Conservation (phyloP, 257 asterid genomes). For the Nyctanthes arbortristis region DNA sequence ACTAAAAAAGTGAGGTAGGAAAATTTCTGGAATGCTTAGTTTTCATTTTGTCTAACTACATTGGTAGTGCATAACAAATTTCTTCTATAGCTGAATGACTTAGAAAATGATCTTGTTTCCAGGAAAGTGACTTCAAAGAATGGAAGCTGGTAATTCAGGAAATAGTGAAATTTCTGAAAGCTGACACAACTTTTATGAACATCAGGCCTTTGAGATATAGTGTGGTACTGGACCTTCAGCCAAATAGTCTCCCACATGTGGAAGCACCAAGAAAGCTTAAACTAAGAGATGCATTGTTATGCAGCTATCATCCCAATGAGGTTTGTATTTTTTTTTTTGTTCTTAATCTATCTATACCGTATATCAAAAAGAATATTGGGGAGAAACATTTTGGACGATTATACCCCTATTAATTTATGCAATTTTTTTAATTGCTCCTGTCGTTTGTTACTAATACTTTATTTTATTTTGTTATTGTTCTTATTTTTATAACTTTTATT, state of each 20-base stretch:
- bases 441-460: too few relatives aligned
- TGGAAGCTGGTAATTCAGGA: conserved; percentile 99
- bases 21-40: neutral
- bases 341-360: too few relatives aligned
- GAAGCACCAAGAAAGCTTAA: conserved; percentile 71
- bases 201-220: conserved; percentile 92
- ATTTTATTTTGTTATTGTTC: too few relatives aligned
- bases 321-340: conserved; percentile 42
- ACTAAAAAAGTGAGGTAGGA: neutral
- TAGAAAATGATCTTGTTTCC: conserved; percentile 45
- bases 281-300: conserved; percentile 79
- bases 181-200: conserved; percentile 94
- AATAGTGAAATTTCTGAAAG: conserved; percentile 91
- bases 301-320: conserved; percentile 95
- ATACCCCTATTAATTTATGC: too few relatives aligned
- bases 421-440: too few relatives aligned
- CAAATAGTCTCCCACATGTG: conserved; percentile 64
- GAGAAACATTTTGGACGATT: too few relatives aligned
- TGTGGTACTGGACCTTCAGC: conserved; percentile 81
- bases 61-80: neutral
- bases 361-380: too few relatives aligned
- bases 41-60: neutral
- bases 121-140: conserved; percentile 95
- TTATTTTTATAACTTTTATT: too few relatives aligned
- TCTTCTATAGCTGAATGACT: conserved; percentile 24